Conservation (phyloP, 495 filamentous ascomycete genomes). For the Penicillium psychrofluorescens region DNA sequence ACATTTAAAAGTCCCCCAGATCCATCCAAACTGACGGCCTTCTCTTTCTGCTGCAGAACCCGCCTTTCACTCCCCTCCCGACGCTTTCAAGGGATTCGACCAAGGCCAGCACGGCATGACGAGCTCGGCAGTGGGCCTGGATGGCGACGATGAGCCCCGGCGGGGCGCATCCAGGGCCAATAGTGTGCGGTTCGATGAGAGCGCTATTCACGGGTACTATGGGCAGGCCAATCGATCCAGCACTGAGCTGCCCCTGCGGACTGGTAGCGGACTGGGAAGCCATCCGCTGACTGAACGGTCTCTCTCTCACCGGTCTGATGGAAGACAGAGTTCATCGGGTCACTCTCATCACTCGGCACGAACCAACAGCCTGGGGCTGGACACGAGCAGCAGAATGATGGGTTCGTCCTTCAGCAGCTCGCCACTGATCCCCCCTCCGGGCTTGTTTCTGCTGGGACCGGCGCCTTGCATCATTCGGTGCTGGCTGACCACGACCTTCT, state of each 20-base stretch:
- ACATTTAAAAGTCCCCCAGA: neutral
- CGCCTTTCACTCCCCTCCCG: slow-evolving; percentile 62
- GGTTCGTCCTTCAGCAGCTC: slow-evolving; percentile 56
- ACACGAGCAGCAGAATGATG: slow-evolving; percentile 58
- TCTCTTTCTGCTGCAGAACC: slow-evolving; percentile 46
- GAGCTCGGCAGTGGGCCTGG: slow-evolving; percentile 63
- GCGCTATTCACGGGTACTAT: slow-evolving; percentile 85
- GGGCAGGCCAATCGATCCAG: slow-evolving; percentile 73
- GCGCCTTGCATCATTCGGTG: slow-evolving; percentile 92
- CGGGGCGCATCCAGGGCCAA: slow-evolving; percentile 90
- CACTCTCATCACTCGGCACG: slow-evolving; percentile 76
- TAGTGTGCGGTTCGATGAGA: slow-evolving; percentile 98
- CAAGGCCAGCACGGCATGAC: slow-evolving; percentile 67
- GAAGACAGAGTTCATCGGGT: slow-evolving; percentile 85
- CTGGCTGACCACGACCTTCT: slow-evolving; percentile 83
- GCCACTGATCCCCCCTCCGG: slow-evolving; percentile 68
- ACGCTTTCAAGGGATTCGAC: slow-evolving; percentile 80
- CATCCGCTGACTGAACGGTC: slow-evolving; percentile 84
- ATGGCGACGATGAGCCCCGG: slow-evolving; percentile 84
- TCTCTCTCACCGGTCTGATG: slow-evolving; percentile 90
- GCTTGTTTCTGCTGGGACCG: slow-evolving; percentile 72
- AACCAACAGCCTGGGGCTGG: slow-evolving; percentile 75
- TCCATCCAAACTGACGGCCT: too few species aligned
- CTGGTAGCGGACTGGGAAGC: slow-evolving; percentile 72
- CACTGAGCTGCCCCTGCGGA: slow-evolving; percentile 69